Evolutionary conservation across 2,329 filamentous ascomycete species (phyloP), one percentile per base, ranked within the genome.

Genomic region (Claviceps sp.): DNA sequence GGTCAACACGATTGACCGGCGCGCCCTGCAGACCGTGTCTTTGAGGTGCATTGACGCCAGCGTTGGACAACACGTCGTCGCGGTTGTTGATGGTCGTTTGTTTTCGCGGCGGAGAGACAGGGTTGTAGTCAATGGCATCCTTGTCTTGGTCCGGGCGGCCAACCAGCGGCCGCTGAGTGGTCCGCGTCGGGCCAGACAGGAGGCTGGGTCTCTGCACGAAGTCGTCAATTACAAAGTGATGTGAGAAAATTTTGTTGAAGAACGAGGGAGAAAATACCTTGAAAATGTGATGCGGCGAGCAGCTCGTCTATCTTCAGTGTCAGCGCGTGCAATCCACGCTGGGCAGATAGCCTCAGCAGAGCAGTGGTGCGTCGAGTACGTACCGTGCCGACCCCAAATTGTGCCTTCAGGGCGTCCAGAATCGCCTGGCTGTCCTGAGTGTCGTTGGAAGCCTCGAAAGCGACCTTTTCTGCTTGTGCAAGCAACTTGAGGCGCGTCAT

Each of bases 341-440:
- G 30, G 30, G 30, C 10, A 34, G 10, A 34, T 10, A 11, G 30
- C 30, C 30, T 34, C 30, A 34, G 30, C 30, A 34, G 4, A 34
- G 4, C 30, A 34, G 10, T 34, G 30, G 30, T 34, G 38, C 17
- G 38, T 17, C 16, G 49, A 48, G 17, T 57, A 71, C 70, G 60
- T 64, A 73, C 70, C 62, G 62, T 59, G 47, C 62, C 66, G 16
- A 69, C 61, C 52, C 68, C 70, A 53, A 71, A 67, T 53, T 68
- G 61, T 19, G 60, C 62, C 55, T 65, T 66, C 56, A 71, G 64
- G 52, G 62, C 62, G 39, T 68, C 64, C 2, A 70, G 56, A 26
- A 74, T 61, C 26, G 63, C 60, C 60, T 73, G 71, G 62, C 69
- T 74, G 58, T 74, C 71, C 56, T 73, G 71, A 7, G 69, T 67